phyloP scores from a whole-genome alignment of 768 basidiomycete species.

The Mycena vitilis region DNA sequence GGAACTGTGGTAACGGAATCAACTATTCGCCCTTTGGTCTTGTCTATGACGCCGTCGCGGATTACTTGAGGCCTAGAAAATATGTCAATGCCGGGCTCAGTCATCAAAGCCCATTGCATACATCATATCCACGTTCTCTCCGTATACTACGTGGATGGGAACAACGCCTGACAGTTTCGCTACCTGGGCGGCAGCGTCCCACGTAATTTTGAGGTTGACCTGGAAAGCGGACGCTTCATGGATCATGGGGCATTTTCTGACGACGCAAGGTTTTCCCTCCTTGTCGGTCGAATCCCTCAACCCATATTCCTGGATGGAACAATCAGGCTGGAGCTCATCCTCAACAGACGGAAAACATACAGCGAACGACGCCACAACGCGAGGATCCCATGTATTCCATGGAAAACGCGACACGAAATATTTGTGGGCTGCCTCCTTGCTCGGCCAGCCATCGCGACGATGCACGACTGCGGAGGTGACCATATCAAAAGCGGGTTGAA shows the following conservation, averaged over 20 bases:
- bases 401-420: constrained; percentile 38
- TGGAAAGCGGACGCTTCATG: constrained; percentile 16
- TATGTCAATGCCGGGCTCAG: neutral
- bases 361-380: constrained; percentile 36
- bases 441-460: constrained; percentile 39
- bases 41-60: constrained; percentile 11
- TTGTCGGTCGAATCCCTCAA: constrained; percentile 12
- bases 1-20: constrained; percentile 15
- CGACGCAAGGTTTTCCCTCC: constrained; percentile 1
- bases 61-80: constrained; percentile 4
- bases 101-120: neutral
- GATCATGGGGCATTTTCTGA: constrained; percentile 2
- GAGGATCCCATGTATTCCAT: constrained; percentile 43
- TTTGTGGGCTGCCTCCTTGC: constrained; percentile 37
- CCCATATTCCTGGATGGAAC: neutral
- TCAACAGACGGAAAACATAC: constrained; percentile 23
- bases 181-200: constrained; percentile 7
- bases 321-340: neutral
- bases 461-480: constrained; percentile 29
- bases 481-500: constrained; percentile 17
- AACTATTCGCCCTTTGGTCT: neutral
- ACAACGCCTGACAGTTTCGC: constrained; percentile 3
- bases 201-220: constrained; percentile 2
- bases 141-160: constrained; percentile 19
- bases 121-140: constrained; percentile 16